Evolutionary conservation across 169 alveolate genomes (phyloP), one percentile per base, ranked within the genome.

Genomic region (Cryptosporidium parvum): DNA sequence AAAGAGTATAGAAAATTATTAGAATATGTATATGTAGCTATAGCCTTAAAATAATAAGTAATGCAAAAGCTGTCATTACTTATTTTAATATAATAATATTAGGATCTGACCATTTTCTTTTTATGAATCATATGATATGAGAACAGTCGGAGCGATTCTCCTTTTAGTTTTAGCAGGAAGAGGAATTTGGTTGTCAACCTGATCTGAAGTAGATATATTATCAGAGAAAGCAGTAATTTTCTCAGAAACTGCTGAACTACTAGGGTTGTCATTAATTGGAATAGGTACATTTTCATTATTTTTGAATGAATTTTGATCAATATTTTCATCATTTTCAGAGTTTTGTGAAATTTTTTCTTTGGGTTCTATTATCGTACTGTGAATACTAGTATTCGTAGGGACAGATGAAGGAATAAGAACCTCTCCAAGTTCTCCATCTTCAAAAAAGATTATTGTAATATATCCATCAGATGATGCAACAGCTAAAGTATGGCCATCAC

Each of bases 401-500:
- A 80, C 56, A n/a, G 48, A 26, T n/a, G 80, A 26, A 42, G 75
- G 68, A 33, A 61, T 39, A 58, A 80, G 59, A 4, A 92, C 86
- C 56, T 93, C 75, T 10, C 98, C 98, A 35, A 96, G 93, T 92
- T 96, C 98, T 42, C 94, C 94, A 72, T 93, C 86, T 72, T 94
- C 95, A 91, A 96, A 96, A 85, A 91, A 86, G 42, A 93, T 91
- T 62, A 96, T 94, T 58, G 97, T 95, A 72, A 97, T 94, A 89
- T 96, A 96, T 33, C 99, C 99, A 84, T 97, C 99, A 80, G 97
- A 94, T 51, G 97, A 94, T 52, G 97, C 94, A 37, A 96, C 94
- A 16, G 98, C 98, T 42, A 97, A 92, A 75, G 96, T 93, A 73
- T 93, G 93, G 2, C 97, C 97, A 85, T 96, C 97, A 58, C 96